phyloP scores from a whole-genome alignment of 2,329 filamentous ascomycete genomes.

The Ophiostoma piceae region DNA sequence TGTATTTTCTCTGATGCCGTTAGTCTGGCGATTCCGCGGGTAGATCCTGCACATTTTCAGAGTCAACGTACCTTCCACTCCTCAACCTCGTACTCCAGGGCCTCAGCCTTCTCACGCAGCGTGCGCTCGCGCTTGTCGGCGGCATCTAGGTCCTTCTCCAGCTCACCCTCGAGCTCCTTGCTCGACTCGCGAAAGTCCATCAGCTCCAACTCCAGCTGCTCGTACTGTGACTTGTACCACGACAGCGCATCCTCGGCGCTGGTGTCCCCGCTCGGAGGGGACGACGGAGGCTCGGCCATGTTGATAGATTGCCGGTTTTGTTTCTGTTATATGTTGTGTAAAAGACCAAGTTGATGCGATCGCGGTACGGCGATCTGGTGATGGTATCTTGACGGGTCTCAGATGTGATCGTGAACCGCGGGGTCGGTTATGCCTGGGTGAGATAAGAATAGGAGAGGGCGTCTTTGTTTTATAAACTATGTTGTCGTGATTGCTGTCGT shows the following conservation, averaged over 20 bases:
- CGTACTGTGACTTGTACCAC: constrained; percentile 96
- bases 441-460: background rate
- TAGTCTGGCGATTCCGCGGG: constrained; percentile 5
- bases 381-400: constrained; percentile 1
- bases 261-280: constrained; percentile 52
- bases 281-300: constrained; percentile 52
- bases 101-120: constrained; percentile 81
- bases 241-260: constrained; percentile 69
- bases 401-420: background rate
- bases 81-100: constrained; percentile 79
- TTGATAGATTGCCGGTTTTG: background rate
- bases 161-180: constrained; percentile 85
- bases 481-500: background rate
- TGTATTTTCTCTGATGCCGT: constrained; percentile 74
- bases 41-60: background rate
- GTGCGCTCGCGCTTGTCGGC: constrained; percentile 88
- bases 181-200: constrained; percentile 91
- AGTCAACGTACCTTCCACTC: constrained; percentile 82
- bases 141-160: constrained; percentile 93
- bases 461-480: background rate
- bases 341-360: background rate
- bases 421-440: background rate
- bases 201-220: constrained; percentile 83
- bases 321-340: background rate
- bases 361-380: constrained; percentile 14